Evolutionary conservation across 257 asterid species (phyloP).

Genomic region (Capsicum baccatum): DNA sequence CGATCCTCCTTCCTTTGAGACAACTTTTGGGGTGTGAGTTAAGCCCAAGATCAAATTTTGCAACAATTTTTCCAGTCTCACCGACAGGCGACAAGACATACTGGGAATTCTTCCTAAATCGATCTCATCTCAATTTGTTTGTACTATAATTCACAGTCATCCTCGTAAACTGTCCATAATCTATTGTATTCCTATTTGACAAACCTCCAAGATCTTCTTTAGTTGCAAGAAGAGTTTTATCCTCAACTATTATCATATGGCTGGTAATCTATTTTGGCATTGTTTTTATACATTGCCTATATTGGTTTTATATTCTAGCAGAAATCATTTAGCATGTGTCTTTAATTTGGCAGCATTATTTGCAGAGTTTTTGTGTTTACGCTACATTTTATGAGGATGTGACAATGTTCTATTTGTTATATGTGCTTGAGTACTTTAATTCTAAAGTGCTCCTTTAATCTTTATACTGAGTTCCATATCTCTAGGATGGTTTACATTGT

Average conservation of each 20-base stretch:
- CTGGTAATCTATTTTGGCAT: conserved; percentile 6
- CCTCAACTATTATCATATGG: not conserved
- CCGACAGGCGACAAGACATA: not conserved
- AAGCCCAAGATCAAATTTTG: too few species aligned
- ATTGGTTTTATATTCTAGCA: conserved; percentile 5
- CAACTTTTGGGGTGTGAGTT: too few species aligned
- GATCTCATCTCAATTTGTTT: not conserved
- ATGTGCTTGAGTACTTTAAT: not conserved
- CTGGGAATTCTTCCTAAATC: not conserved
- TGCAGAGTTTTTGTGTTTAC: not conserved
- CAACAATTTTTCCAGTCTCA: not conserved
- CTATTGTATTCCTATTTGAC: not conserved
- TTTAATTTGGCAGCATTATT: not conserved
- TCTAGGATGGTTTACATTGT: not conserved
- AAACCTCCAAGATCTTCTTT: not conserved
- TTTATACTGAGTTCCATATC: not conserved
- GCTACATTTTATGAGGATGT: not conserved
- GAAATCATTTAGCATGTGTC: not conserved
- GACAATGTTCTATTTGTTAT: not conserved
- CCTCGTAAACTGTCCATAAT: not conserved
- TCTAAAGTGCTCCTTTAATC: not conserved
- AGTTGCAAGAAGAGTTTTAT: not conserved
- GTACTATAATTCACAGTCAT: not conserved
- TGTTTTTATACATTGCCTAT: not conserved
- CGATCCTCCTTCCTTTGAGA: too few species aligned